Evolutionary conservation across 139 green algal genomes (phyloP).

Genomic region (Closterium sp.): DNA sequence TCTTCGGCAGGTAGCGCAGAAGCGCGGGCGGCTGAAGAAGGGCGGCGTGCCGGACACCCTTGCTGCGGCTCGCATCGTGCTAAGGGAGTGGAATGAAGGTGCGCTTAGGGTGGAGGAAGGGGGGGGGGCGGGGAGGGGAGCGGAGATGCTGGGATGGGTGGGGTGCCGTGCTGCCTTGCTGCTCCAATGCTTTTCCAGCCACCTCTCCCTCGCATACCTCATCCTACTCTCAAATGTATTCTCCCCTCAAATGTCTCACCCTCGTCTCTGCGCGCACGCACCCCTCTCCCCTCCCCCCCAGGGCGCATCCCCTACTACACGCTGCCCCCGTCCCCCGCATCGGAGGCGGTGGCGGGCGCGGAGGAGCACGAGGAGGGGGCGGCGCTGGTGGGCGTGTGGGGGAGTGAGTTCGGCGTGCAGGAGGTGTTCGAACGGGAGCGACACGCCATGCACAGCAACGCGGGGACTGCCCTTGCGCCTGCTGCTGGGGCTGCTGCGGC

Average conservation of each 20-base stretch:
- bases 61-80: slow-evolving; percentile 73
- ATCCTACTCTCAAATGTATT: not conserved
- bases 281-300: not conserved
- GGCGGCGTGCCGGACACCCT: slow-evolving; percentile 70
- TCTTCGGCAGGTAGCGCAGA: slow-evolving; percentile 71
- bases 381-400: not conserved
- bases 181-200: slow-evolving; percentile 59
- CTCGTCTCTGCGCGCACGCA: not conserved
- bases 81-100: slow-evolving; percentile 94
- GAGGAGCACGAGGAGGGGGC: slow-evolving; percentile 26
- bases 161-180: no score
- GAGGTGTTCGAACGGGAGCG: not conserved
- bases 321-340: slow-evolving; percentile 63
- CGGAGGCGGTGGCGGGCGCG: slow-evolving; percentile 40
- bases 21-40: slow-evolving; percentile 78
- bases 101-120: slow-evolving; percentile 40
- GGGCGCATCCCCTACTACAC: slow-evolving; percentile 69
- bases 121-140: not conserved
- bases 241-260: no score
- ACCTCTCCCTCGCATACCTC: slow-evolving; percentile 50
- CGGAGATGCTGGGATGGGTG: not conserved
- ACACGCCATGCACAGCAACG: not conserved
- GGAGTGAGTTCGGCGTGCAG: not conserved
- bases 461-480: not conserved
- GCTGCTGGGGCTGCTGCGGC: not conserved